Percentiles rank a stretch among this genome's conserved stretches.
Evolutionary conservation across 2,329 filamentous ascomycete genomes (phyloP).

Genomic region (Lasiodiplodia sp.): DNA sequence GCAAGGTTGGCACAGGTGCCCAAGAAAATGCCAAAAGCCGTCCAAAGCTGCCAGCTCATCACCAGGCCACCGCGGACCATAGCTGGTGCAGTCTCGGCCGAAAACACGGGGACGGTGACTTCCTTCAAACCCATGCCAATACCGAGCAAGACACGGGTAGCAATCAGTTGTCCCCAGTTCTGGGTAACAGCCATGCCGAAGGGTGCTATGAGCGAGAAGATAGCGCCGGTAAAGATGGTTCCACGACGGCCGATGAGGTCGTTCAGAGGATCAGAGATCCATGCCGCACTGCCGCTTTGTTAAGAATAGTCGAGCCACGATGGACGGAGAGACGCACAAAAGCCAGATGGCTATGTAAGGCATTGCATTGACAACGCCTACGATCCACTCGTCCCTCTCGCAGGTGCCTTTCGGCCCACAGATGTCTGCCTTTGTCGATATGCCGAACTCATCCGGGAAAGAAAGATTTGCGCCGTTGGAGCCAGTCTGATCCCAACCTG

Average conservation of each 20-base stretch:
- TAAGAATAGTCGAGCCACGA: neutral
- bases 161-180: slow-evolving; percentile 49
- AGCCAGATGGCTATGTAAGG: slow-evolving; percentile 36
- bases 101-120: slow-evolving; percentile 53
- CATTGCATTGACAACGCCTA: slow-evolving; percentile 37
- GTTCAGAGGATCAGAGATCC: slow-evolving; percentile 41
- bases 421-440: slow-evolving; percentile 46
- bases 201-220: slow-evolving; percentile 42
- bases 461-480: slow-evolving; percentile 63
- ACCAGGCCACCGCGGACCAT: slow-evolving; percentile 52
- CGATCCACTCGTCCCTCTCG: slow-evolving; percentile 41
- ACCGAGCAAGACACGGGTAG: slow-evolving; percentile 45
- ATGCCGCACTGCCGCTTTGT: slow-evolving; percentile 12
- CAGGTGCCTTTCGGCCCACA: slow-evolving; percentile 35
- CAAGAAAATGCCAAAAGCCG: slow-evolving; percentile 55
- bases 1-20: slow-evolving; percentile 51
- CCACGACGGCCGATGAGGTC: slow-evolving; percentile 40
- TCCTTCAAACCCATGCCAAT: slow-evolving; percentile 56
- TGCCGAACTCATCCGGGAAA: slow-evolving; percentile 63
- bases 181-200: slow-evolving; percentile 47
- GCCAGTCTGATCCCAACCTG: slow-evolving; percentile 70
- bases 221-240: slow-evolving; percentile 38
- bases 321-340: slow-evolving; percentile 4
- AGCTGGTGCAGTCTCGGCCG: slow-evolving; percentile 48
- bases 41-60: slow-evolving; percentile 57